phyloP scores from a whole-genome alignment of 2,329 filamentous ascomycete genomes.

The Botrytis paeoniae region DNA sequence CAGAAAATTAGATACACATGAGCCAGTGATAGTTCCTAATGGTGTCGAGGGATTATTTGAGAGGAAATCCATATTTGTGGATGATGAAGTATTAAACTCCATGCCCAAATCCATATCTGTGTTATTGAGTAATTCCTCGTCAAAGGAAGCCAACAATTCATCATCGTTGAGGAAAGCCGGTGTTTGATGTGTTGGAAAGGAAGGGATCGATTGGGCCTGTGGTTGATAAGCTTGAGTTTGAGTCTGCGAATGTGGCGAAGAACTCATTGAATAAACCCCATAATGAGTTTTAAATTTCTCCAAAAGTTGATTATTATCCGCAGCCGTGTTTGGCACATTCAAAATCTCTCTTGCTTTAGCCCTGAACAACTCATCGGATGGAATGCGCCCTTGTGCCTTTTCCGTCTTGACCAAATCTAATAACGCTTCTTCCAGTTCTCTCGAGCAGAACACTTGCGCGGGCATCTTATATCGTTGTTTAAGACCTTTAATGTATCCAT shows the following conservation, averaged over 20 bases:
- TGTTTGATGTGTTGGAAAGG: not conserved
- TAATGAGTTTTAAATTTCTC: slow-evolving; percentile 45
- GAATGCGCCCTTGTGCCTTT: slow-evolving; percentile 44
- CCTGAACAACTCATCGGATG: slow-evolving; percentile 48
- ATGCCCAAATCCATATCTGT: not conserved
- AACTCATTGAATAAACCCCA: not conserved
- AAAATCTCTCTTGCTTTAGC: slow-evolving; percentile 50
- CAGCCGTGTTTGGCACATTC: slow-evolving; percentile 47
- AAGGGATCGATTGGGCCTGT: slow-evolving; percentile 5
- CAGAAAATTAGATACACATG: not conserved
- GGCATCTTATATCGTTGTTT: slow-evolving; percentile 45
- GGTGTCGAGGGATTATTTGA: not conserved
- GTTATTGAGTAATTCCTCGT: slow-evolving; percentile 20
- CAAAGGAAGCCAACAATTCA: slow-evolving; percentile 27
- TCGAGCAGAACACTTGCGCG: slow-evolving; percentile 54
- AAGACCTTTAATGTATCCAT: slow-evolving; percentile 48
- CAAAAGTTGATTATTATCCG: slow-evolving; percentile 52
- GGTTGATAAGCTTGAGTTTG: slow-evolving; percentile 6
- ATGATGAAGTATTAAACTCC: not conserved
- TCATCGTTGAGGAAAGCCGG: slow-evolving; percentile 25
- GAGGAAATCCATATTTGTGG: not conserved
- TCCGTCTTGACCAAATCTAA: slow-evolving; percentile 47
- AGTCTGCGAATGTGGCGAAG: not conserved
- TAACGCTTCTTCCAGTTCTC: slow-evolving; percentile 56
- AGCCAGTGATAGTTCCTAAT: not conserved